phyloP scores from a whole-genome alignment of 2,329 filamentous ascomycete species.

The Epicoccum nigrum region DNA sequence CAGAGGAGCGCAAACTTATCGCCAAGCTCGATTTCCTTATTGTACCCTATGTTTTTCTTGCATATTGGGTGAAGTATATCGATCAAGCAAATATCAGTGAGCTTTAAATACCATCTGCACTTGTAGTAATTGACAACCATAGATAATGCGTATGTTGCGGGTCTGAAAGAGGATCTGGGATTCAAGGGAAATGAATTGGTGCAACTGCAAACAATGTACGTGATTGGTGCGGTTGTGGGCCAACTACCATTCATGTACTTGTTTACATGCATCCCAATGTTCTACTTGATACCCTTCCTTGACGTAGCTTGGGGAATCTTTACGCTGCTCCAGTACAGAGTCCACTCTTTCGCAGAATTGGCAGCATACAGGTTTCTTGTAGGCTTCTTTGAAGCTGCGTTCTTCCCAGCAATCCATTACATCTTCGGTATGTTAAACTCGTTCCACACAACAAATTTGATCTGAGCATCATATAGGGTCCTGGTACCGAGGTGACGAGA shows the following conservation, averaged over 20 bases:
- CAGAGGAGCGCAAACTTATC: slow-evolving; percentile 59
- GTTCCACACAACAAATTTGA: neutral
- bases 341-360: slow-evolving; percentile 56
- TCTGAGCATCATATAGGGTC: slow-evolving; percentile 41
- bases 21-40: slow-evolving; percentile 63
- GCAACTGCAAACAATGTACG: slow-evolving; percentile 62
- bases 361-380: slow-evolving; percentile 62
- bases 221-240: slow-evolving; percentile 57
- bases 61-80: slow-evolving; percentile 49
- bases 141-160: slow-evolving; percentile 64
- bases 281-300: slow-evolving; percentile 58
- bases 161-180: slow-evolving; percentile 59
- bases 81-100: slow-evolving; percentile 62
- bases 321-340: slow-evolving; percentile 62
- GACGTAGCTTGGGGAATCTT: slow-evolving; percentile 63
- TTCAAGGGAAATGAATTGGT: slow-evolving; percentile 62
- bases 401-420: slow-evolving; percentile 46
- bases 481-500: slow-evolving; percentile 56
- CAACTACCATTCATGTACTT: slow-evolving; percentile 61
- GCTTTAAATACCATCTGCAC: slow-evolving; percentile 11
- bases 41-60: slow-evolving; percentile 61
- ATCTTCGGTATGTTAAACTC: slow-evolving; percentile 28
- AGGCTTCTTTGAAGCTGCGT: slow-evolving; percentile 59
- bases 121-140: neutral
- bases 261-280: slow-evolving; percentile 53